Conservation (phyloP, 768 basidiomycete genomes). For the Lentinula raphanica region DNA sequence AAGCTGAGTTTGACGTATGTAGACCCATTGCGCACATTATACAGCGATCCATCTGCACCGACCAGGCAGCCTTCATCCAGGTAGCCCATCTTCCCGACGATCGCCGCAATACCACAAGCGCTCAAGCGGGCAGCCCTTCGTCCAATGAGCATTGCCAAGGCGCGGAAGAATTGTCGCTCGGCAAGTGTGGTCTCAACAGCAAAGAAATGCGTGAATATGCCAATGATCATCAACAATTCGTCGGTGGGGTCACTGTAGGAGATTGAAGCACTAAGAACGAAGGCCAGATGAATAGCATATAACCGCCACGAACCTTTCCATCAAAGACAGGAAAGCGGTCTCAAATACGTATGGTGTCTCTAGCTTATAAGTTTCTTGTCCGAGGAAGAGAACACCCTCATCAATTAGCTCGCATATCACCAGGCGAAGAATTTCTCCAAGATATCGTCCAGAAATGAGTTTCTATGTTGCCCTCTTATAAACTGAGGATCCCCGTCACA, state of each 20-base stretch:
- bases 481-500: not conserved
- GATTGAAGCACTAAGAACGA: not conserved
- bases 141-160: constrained; percentile 85
- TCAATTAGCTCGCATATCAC: constrained; percentile 95
- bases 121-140: constrained; percentile 86
- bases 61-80: constrained; percentile 87
- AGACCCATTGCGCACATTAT: constrained; percentile 60
- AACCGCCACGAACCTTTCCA: constrained; percentile 71
- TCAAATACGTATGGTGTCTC: constrained; percentile 91
- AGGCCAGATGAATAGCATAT: not conserved
- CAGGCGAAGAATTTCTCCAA: constrained; percentile 94
- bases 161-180: constrained; percentile 96
- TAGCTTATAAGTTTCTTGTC: constrained; percentile 98
- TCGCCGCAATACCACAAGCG: constrained; percentile 94
- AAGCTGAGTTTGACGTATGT: not conserved
- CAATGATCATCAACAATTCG: constrained; percentile 93
- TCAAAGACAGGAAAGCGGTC: constrained; percentile 93
- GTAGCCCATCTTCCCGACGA: constrained; percentile 92
- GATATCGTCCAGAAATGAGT: constrained; percentile 92
- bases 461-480: constrained; percentile 42
- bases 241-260: constrained; percentile 82
- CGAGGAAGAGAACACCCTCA: constrained; percentile 94
- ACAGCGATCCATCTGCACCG: constrained; percentile 91
- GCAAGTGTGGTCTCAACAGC: constrained; percentile 93
- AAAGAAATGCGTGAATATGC: constrained; percentile 97